Evolutionary conservation across 2,329 filamentous ascomycete genomes (phyloP).

Genomic region (Trichoderma arundinaceum): DNA sequence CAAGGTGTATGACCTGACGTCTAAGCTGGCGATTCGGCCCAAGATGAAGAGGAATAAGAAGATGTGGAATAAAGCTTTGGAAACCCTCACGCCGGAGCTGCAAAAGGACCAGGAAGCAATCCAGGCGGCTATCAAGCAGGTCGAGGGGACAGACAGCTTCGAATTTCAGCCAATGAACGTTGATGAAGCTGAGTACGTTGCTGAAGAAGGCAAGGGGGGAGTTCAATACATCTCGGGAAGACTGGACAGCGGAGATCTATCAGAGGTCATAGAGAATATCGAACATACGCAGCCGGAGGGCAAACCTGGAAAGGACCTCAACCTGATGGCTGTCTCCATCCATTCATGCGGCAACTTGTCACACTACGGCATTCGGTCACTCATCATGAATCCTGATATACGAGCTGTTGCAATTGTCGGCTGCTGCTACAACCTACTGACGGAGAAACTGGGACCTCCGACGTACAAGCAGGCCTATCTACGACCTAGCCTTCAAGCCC

Average conservation of each 20-base stretch:
- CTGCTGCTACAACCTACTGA: conserved; percentile 97
- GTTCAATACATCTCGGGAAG: conserved; percentile 80
- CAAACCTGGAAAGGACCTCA: conserved; percentile 46
- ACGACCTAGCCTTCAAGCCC: conserved; percentile 69
- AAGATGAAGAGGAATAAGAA: conserved; percentile 84
- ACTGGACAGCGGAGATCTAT: conserved; percentile 74
- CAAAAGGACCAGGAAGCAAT: conserved; percentile 50
- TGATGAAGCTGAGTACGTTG: conserved; percentile 57
- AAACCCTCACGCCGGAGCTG: conserved; percentile 42
- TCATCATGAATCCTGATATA: conserved; percentile 82
- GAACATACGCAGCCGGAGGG: conserved; percentile 40
- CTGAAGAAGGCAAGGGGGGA: conserved; percentile 67
- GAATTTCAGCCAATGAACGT: conserved; percentile 57
- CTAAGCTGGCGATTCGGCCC: conserved; percentile 75
- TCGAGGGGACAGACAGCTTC: conserved; percentile 44
- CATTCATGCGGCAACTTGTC: conserved; percentile 98
- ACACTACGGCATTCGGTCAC: conserved; percentile 87
- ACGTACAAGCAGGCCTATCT: conserved; percentile 83
- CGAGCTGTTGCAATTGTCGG: conserved; percentile 93
- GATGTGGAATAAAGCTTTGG: conserved; percentile 63
- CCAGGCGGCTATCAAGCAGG: conserved; percentile 44
- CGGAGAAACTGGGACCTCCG: conserved; percentile 84
- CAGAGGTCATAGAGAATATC: conserved; percentile 68
- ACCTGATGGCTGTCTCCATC: conserved; percentile 87
- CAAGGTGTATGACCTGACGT: conserved; percentile 80